Evolutionary conservation across 768 basidiomycete genomes (phyloP).

Genomic region (Lyophyllum shimeji): DNA sequence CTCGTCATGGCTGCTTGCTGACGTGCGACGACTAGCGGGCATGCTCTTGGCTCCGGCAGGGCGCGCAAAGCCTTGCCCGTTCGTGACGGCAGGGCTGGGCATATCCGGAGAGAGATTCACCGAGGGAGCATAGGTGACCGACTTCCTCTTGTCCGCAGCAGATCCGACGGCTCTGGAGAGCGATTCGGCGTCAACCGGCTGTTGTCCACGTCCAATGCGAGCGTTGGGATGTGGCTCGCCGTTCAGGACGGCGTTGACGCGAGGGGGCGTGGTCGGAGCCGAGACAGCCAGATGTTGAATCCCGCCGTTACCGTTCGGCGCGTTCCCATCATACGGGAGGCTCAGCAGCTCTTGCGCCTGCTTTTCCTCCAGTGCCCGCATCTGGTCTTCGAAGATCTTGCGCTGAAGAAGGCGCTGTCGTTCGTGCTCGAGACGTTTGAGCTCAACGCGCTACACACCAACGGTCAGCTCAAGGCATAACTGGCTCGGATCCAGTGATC

Average conservation of each 20-base stretch:
- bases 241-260: slow-evolving; percentile 69
- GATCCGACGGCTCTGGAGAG: slow-evolving; percentile 68
- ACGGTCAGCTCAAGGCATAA: slow-evolving; percentile 8
- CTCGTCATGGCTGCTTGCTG: slow-evolving; percentile 84
- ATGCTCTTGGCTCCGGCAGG: slow-evolving; percentile 84
- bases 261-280: slow-evolving; percentile 85
- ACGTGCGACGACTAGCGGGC: slow-evolving; percentile 89
- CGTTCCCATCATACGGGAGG: slow-evolving; percentile 64
- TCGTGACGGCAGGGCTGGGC: slow-evolving; percentile 38
- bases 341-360: slow-evolving; percentile 84
- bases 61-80: slow-evolving; percentile 59
- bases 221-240: slow-evolving; percentile 49
- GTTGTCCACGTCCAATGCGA: slow-evolving; percentile 44
- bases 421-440: slow-evolving; percentile 91
- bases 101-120: slow-evolving; percentile 75
- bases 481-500: slow-evolving; percentile 5
- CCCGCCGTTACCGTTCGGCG: slow-evolving; percentile 39
- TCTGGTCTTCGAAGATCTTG: slow-evolving; percentile 94
- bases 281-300: slow-evolving; percentile 83
- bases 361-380: slow-evolving; percentile 89
- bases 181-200: slow-evolving; percentile 58
- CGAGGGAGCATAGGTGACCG: slow-evolving; percentile 80
- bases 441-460: slow-evolving; percentile 74
- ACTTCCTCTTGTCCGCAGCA: slow-evolving; percentile 80
- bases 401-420: slow-evolving; percentile 85